Base-by-base conservation (phyloP, 768 basidiomycete species). In the Mycena kentingensis region DNA sequence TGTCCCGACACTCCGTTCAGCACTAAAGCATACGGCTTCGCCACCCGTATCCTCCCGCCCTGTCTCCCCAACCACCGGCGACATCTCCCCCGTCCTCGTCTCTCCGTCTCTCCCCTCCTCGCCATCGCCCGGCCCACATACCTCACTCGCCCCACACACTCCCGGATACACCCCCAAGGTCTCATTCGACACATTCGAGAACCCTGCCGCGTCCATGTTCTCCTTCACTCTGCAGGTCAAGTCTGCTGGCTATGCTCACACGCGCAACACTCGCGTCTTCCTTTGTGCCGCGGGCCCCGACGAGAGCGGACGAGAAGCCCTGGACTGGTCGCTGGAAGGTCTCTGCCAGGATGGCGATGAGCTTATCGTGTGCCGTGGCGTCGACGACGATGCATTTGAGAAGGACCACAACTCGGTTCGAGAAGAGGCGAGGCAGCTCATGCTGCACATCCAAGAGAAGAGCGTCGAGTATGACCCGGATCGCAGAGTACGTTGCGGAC, bases 291-390 rank as follows among this genome's bases (percentile, higher is more conserved):
- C 91, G 1, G 90, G 90, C 37, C 76, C 86, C 0, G 94, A 97
- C 61, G 94, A 96, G 71, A 90, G 88, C 53, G 95, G 95, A 0
- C 71, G 77, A 5, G 84, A 93, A 62, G 95, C 96, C 0, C 73
- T 98, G 7, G 92, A 97, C 51, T 99, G 96, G 96, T 77, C 83
- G n/a, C 77, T 98, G 25, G 89, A 92, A 61, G 78, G 80, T 28
- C 77, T 99, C 11, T 83, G 87, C 7, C 87, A 90, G 67, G 88
- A 91, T 50, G 90, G 91, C 2, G 96, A 98, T 66, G 96, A 98
- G 70, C 73, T 98, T 19, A 85, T 99, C 51, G 88, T 98, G 8
- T 90, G 91, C 51, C 76, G 96, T 31, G 96, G 96, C 1, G 82
- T 96, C 13, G 93, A 96, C 56, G 82, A 89, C 55, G 94, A 93